A percentile compares a stretch with the other conserved stretches of the same genome.
Conservation (phyloP, 2,329 filamentous ascomycete genomes). For the Nemania abortiva region DNA sequence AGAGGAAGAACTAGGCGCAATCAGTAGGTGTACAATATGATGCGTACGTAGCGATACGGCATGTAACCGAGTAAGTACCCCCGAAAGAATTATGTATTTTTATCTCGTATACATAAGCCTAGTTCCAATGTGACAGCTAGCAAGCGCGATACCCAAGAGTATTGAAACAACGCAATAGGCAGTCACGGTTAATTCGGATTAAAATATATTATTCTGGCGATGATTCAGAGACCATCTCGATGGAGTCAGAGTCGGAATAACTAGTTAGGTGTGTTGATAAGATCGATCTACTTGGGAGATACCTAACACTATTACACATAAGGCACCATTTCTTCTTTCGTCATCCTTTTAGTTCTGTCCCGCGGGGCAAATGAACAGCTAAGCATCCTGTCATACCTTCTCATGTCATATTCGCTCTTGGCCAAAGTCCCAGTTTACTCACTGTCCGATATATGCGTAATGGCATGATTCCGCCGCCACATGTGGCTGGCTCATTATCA, state of each 20-base stretch:
- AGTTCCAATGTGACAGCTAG: no score
- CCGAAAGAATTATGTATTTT: not conserved
- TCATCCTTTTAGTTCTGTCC: constrained; percentile 31
- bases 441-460: not conserved
- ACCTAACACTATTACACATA: not conserved
- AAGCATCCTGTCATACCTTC: not conserved
- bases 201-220: not conserved
- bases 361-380: constrained; percentile 28
- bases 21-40: no score
- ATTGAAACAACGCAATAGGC: not conserved
- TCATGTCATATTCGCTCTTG: not conserved
- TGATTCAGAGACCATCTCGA: not conserved
- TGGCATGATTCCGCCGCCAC: not conserved
- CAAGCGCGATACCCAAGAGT: constrained; percentile 13
- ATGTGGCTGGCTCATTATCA: not conserved
- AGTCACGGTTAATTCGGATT: not conserved
- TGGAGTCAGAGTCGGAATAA: not conserved
- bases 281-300: not conserved
- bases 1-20: constrained; percentile 4
- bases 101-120: no score
- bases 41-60: not conserved
- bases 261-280: constrained; percentile 3
- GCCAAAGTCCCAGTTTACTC: not conserved
- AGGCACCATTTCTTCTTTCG: constrained; percentile 23
- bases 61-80: not conserved